Evolutionary conservation across 2,329 filamentous ascomycete genomes (phyloP).

Genomic region (Pseudogymnoascus sp.): DNA sequence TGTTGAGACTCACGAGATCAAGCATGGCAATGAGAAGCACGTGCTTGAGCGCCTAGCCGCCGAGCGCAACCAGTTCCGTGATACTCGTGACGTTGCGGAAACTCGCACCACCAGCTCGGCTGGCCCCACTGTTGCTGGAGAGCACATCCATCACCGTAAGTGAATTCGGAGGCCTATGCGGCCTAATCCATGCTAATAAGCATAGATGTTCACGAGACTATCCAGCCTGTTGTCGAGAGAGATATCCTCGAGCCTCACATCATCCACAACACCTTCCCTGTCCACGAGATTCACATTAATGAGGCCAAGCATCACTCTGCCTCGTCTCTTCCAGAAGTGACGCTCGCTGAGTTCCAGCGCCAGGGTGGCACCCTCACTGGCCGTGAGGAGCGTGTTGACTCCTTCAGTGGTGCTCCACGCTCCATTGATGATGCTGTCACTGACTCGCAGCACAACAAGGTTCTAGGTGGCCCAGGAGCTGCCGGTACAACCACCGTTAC

Average conservation of each 20-base stretch:
- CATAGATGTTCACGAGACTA: constrained; percentile 55
- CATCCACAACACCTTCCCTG: constrained; percentile 62
- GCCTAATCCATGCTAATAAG: constrained; percentile 5
- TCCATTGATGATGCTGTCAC: constrained; percentile 31
- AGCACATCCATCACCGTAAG: constrained; percentile 52
- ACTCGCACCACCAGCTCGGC: constrained; percentile 41
- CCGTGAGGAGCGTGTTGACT: constrained; percentile 47
- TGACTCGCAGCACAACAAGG: constrained; percentile 16
- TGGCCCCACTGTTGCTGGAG: constrained; percentile 45
- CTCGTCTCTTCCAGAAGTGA: constrained; percentile 55
- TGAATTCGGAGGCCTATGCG: constrained; percentile 16
- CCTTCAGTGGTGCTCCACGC: constrained; percentile 55
- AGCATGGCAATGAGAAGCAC: constrained; percentile 49
- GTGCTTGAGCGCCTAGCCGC: constrained; percentile 39
- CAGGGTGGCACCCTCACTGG: constrained; percentile 47
- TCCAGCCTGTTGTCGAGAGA: constrained; percentile 65
- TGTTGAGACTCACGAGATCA: constrained; percentile 52
- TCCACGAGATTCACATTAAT: constrained; percentile 66
- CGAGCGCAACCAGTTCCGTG: constrained; percentile 47
- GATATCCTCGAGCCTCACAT: constrained; percentile 59
- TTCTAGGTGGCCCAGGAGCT: constrained; percentile 13
- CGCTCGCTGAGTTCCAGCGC: constrained; percentile 52
- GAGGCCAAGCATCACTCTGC: constrained; percentile 57
- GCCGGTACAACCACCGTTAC: constrained; percentile 2
- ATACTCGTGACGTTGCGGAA: constrained; percentile 38